These are phyloP conservation scores for Biscogniauxia marginata DNA, from an alignment of 2,329 filamentous ascomycete genomes.

Conservation along the genomic window DNA sequence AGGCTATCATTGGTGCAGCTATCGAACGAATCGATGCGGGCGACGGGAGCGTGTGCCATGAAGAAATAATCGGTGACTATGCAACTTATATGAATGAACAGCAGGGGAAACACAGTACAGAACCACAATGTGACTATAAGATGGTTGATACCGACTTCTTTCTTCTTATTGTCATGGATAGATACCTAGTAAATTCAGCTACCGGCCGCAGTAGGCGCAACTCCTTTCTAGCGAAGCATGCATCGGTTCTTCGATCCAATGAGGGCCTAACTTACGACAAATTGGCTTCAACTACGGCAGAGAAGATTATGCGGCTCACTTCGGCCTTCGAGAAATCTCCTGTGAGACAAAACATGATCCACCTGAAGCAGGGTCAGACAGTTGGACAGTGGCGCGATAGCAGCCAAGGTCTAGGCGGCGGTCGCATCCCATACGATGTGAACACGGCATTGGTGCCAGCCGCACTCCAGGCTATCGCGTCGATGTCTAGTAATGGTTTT, in stretches of 20 bases:
- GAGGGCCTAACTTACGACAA: conserved; percentile 51
- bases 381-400: conserved; percentile 66
- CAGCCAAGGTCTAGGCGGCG: conserved; percentile 57
- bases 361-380: conserved; percentile 50
- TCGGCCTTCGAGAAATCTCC: conserved; percentile 54
- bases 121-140: conserved; percentile 55
- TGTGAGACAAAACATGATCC: conserved; percentile 53
- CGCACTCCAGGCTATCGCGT: conserved; percentile 56
- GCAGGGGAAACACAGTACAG: conserved; percentile 50
- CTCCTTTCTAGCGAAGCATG: conserved; percentile 40
- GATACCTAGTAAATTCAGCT: conserved; percentile 53
- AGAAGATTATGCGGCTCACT: conserved; percentile 57
- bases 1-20: conserved; percentile 60
- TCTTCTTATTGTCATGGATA: conserved; percentile 55
- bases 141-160: conserved; percentile 66
- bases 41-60: conserved; percentile 62
- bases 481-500: conserved; percentile 48
- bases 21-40: conserved; percentile 59
- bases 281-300: conserved; percentile 50
- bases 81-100: conserved; percentile 58
- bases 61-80: conserved; percentile 66
- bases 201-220: conserved; percentile 38
- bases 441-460: conserved; percentile 63
- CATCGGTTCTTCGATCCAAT: conserved; percentile 51
- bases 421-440: conserved; percentile 63